Evolutionary conservation across 2,329 filamentous ascomycete species (phyloP), one percentile per base, ranked within the genome.

Genomic region (Colletotrichum musae): DNA sequence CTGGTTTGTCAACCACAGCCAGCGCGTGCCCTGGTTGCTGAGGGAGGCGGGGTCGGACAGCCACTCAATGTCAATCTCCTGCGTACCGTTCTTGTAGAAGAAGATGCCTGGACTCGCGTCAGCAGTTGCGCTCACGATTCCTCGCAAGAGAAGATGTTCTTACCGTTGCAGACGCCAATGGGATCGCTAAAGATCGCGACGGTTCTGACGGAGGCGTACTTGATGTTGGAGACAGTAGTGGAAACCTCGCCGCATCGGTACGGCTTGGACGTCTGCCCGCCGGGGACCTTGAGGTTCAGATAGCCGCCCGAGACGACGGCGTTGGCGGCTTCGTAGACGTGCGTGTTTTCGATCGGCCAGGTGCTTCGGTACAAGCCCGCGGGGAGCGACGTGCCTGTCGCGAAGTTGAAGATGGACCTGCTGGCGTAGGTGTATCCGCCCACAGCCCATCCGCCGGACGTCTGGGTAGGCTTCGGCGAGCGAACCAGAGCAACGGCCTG

Each of bases 1-100:
- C 41, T 78, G 77, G 72, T 78, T 79, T 3, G 76, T 79, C 32
- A 77, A 56, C 76, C 76, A 79, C 24, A 78, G 53, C 16, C 70
- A 64, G n/a, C 74, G 72, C 13, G 70, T 66, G 4, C 77, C 77
- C 3, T 18, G 41, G 45, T 78, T 77, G 43, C 76, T 77, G 6
- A 70, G 28, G 1, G 75, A 77, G 1, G 68, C 68, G 12, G 73
- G 41, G 13, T 79, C 76, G 0, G 77, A 78, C 15, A 78, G 75
- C 77, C 77, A 78, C 58, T 78, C 77, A 6, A 78, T 78, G 2
- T 78, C 77, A 1, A 73, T 74, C 56, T 78, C 77, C 26, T 79
- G 77, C 5, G 59, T 74, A 15, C 76, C 72, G 0, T 65, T 71
- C 6, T 73, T 18, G 61, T 77, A 78, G 36, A 77, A 75, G 71